Percentiles rank a stretch among this genome's conserved stretches.
Evolutionary conservation across 768 basidiomycete species (phyloP).

Genomic region (Amanita exitialis): DNA sequence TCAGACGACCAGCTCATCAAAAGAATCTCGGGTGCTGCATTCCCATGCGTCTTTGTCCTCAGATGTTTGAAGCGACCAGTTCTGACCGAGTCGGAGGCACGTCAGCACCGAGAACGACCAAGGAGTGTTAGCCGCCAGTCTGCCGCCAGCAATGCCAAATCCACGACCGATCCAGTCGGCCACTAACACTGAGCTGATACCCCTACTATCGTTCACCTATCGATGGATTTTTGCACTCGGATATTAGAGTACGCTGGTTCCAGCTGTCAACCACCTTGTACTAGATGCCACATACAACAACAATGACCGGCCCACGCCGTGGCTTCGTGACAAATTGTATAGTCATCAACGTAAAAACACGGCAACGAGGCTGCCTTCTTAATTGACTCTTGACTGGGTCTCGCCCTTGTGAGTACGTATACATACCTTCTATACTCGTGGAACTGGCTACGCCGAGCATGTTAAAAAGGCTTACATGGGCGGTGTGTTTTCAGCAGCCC

Average conservation of each 20-base stretch:
- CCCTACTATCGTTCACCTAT: not conserved
- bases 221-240: not conserved
- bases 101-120: constrained; percentile 29
- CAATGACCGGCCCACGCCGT: no score
- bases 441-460: not conserved
- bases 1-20: constrained; percentile 32
- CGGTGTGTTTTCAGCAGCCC: not conserved
- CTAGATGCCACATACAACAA: not conserved
- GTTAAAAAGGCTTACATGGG: not conserved
- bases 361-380: no score
- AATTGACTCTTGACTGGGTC: no score
- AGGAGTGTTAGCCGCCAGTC: constrained; percentile 8
- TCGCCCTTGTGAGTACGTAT: not conserved
- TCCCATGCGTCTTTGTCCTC: constrained; percentile 55
- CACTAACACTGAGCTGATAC: not conserved
- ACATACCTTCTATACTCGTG: not conserved
- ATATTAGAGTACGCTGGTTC: not conserved
- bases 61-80: constrained; percentile 38
- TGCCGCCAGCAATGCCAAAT: not conserved
- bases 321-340: no score
- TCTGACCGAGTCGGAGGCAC: constrained; percentile 38
- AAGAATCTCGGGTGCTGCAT: constrained; percentile 32
- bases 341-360: no score
- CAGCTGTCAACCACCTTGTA: not conserved
- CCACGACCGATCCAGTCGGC: not conserved